Evolutionary conservation across 2,329 filamentous ascomycete species (phyloP), one percentile per base, ranked within the genome.

Genomic region (Helminthosporium solani): DNA sequence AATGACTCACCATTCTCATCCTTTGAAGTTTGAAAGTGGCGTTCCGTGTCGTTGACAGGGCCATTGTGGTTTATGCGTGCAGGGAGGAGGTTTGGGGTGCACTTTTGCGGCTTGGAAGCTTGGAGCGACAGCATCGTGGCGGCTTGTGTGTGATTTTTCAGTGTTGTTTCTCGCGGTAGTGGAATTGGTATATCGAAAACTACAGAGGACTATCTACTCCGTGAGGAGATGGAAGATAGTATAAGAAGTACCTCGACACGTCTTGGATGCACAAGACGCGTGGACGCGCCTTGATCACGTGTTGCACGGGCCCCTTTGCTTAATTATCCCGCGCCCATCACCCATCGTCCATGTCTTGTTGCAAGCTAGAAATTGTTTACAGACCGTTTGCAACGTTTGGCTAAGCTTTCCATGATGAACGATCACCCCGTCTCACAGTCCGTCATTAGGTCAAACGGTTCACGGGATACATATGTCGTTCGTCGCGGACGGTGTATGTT

Each of bases 51-150:
- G 40, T 84, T 79, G 43, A 92, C 75, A 1, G 83, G 77, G 1
- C 91, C 91, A 57, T 87, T 82, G 68, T 95, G 86, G 59, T 91
- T 80, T 62, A 96, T 82, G 44, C 83, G 81, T 60, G 88, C 94
- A 3, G 91, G 90, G 12, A 96, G 77, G 16, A 96, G 73, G 61
- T 96, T 86, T 3, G 86, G 81, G 0, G 76, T 81, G 44, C 75
- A 75, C 48, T 76, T 76, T 34, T 61, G 48, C 1, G 59, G 46
- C 2, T 58, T 50, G 3, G 19, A 8, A 27, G 63, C 40, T 25
- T 71, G 65, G 31, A 79, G 70, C 34, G 75, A 63, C 20, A 78
- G 67, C 76, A 79, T 79, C 35, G 37, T 41, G 39, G 18, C 3
- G 14, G 7, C 3, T 7, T 39, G 5, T 27, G 31, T 33, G 12